phyloP scores from a whole-genome alignment of 129 eudicot species.

The Helichrysum umbraculigerum region DNA sequence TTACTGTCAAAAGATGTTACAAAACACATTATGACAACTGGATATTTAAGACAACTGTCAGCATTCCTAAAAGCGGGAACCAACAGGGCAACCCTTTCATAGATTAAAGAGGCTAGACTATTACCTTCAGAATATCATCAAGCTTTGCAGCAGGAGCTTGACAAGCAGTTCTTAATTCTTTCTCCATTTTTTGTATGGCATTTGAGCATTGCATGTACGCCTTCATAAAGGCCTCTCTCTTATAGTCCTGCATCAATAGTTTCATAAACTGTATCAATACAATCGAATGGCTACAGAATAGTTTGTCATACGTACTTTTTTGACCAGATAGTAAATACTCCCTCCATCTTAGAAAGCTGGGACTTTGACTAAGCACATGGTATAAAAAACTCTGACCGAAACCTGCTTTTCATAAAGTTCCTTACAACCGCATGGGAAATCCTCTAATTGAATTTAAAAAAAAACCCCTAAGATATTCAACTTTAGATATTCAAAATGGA shows the following conservation, averaged over 20 bases:
- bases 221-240: slow-evolving; percentile 88
- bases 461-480: not conserved
- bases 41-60: not conserved
- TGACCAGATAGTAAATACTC: not conserved
- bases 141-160: slow-evolving; percentile 77
- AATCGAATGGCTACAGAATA: slow-evolving; percentile 2
- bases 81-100: not conserved
- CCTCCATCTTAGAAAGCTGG: not conserved
- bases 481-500: not conserved
- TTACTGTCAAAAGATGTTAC: slow-evolving; percentile 19
- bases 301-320: slow-evolving; percentile 1
- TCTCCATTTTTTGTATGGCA: slow-evolving; percentile 85
- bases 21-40: not conserved
- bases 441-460: not conserved
- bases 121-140: slow-evolving; percentile 75
- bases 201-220: slow-evolving; percentile 78
- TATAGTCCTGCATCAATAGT: slow-evolving; percentile 73
- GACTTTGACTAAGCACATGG: not conserved
- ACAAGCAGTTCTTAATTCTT: slow-evolving; percentile 76
- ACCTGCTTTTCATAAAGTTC: not conserved
- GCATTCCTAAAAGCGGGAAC: slow-evolving; percentile 1
- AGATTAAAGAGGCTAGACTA: slow-evolving; percentile 9
- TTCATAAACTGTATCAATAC: slow-evolving; percentile 26
- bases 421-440: not conserved
- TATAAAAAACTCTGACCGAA: not conserved